Percentiles rank a stretch among this genome's conserved stretches.
Evolutionary conservation across 768 basidiomycete species (phyloP).

Genomic region (Naematelia encephala): DNA sequence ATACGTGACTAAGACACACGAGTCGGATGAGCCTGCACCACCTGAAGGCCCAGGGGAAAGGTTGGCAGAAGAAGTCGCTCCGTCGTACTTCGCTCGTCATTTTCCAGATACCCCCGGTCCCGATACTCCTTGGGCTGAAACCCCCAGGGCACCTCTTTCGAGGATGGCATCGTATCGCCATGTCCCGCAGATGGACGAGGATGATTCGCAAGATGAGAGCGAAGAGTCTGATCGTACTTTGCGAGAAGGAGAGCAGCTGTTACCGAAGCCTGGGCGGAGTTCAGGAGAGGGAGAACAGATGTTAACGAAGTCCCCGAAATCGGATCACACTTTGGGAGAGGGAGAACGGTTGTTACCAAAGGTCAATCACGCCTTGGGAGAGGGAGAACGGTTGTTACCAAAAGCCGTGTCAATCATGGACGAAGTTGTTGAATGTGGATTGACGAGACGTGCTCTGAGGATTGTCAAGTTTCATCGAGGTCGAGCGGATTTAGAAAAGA

Average conservation of each 20-base stretch:
- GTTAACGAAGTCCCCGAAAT: neutral
- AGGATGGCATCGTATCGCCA: neutral
- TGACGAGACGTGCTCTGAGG: neutral
- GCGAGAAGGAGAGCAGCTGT: neutral
- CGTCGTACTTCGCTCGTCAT: constrained; percentile 1
- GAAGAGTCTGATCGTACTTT: neutral
- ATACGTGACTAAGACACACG: constrained; percentile 27
- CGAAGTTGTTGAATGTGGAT: neutral
- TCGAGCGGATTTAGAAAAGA: constrained; percentile 20
- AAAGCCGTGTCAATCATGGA: constrained; percentile 6
- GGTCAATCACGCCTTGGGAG: constrained; percentile 3
- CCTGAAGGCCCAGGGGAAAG: constrained; percentile 4
- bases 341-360: neutral
- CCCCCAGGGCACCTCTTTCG: neutral
- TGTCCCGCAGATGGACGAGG: neutral
- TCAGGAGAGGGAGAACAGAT: neutral
- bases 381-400: constrained; percentile 1
- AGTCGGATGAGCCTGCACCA: constrained; percentile 19
- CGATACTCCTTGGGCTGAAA: neutral
- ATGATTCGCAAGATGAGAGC: neutral
- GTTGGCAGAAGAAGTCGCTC: constrained; percentile 5
- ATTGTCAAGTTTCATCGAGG: constrained; percentile 9
- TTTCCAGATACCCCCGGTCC: neutral
- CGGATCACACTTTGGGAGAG: neutral
- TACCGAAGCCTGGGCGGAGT: constrained; percentile 5